Base-by-base conservation (phyloP, 768 basidiomycete species). In the Tulasnella sp. region DNA sequence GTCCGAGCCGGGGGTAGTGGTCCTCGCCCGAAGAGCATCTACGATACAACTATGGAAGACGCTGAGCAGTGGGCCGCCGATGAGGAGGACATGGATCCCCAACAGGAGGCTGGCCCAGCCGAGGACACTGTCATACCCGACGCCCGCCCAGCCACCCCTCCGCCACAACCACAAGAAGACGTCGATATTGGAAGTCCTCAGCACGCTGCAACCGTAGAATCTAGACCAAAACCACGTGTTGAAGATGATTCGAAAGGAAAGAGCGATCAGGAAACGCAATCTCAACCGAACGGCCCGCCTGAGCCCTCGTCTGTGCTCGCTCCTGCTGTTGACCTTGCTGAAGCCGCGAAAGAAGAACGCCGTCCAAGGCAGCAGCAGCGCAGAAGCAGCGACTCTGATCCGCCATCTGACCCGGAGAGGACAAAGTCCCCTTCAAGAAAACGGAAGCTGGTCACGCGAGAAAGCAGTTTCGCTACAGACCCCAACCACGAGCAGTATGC, bases 381-480 rank as follows among this genome's bases (percentile, higher is more conserved):
- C 29, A 74, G 29, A 29, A 37, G 58, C 29, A 38, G 70, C 22
- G 67, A 74, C 42, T 45, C 42, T 5, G 72, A 36, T 19, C 25
- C 42, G 2, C 54, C 2, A 29, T 74, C 72, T 2, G 72, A 74
- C 36, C 42, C 42, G 12, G 72, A 74, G 49, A 58, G 36, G 42
- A 37, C 72, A 29, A 74, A 49, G 52, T 74, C 72, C 7, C 67
- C 74, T 17, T 75, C 74, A n/a, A 22, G 74, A 15, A 75, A 75
- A 49, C 7, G 74, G 58, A 75, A 75, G 64, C 64, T 75, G 22
- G 19, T 69, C 67, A 69, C 74, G n/a, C 58, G 74, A 31, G 74
- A 75, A 39, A 37, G 4, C 25, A 45, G 37, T 11, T 75, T 75
- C 36, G 74, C 31, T 14, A 67, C 64, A 3, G 15, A 39, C 22